Percentiles rank a stretch among this genome's conserved stretches.
Conservation (phyloP, 768 basidiomycete genomes). For the Cubamyces lactineus region DNA sequence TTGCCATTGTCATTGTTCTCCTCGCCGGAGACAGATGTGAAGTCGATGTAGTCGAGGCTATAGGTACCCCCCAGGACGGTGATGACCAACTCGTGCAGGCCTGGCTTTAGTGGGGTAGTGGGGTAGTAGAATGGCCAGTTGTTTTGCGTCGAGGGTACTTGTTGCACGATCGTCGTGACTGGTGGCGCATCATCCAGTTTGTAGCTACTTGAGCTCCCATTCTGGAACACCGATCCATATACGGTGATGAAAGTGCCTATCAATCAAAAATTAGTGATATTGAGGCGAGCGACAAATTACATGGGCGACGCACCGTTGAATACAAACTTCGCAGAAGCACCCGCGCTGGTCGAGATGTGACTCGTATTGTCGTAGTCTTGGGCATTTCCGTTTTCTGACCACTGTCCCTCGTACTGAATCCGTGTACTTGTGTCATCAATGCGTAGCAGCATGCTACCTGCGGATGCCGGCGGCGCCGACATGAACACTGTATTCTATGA, state of each 20-base stretch:
- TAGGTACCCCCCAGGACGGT: constrained; percentile 11
- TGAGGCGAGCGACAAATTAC: neutral
- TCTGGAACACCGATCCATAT: constrained; percentile 13
- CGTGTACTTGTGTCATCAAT: constrained; percentile 18
- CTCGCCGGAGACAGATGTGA: constrained; percentile 1
- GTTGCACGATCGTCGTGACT: neutral
- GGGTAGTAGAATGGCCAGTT: constrained; percentile 23
- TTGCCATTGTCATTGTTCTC: neutral
- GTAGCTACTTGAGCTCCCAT: constrained; percentile 1
- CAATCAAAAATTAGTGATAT: neutral
- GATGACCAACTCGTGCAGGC: constrained; percentile 21
- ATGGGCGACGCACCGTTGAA: constrained; percentile 21
- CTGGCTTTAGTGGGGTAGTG: constrained; percentile 3
- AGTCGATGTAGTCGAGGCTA: constrained; percentile 23
- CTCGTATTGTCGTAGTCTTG: constrained; percentile 1
- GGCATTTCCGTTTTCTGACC: neutral
- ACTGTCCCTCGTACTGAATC: constrained; percentile 11
- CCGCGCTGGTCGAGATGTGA: constrained; percentile 15
- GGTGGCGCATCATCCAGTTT: constrained; percentile 12
- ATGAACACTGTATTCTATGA: constrained; percentile 7
- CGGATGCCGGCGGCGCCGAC: neutral
- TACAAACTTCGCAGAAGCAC: constrained; percentile 19
- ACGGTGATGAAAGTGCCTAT: constrained; percentile 24
- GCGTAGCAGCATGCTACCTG: constrained; percentile 13
- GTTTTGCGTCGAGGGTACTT: neutral